Evolutionary conservation across 768 basidiomycete species (phyloP), one percentile per base, ranked within the genome.

Genomic region (Leccinum fibrillosum): DNA sequence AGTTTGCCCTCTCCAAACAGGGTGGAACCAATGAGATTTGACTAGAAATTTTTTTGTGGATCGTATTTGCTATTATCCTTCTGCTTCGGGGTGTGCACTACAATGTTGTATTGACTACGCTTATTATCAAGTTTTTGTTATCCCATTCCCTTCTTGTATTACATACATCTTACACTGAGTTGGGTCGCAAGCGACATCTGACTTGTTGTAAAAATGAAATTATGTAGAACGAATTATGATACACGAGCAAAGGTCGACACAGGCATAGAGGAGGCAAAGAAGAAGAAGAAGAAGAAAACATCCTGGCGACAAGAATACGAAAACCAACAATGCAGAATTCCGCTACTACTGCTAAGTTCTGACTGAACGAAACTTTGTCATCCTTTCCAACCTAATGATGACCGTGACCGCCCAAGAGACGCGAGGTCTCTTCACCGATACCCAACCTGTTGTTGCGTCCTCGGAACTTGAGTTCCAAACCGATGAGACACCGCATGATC

Each of bases 401-500:
- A 15, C 30, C 25, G 4, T 52, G 50, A 32, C 71, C 72, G 2
- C 73, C 72, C 54, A 73, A 49, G 58, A 73, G 68, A 49, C 73
- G 71, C 3, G 72, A 67, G 5, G 71, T 72, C 60, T 73, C 72
- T 54, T 64, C 62, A 2, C 71, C 68, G 28, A 72, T 68, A 12
- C 71, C 72, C 53, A 72, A 45, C 60, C 71, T 72, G 42, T 69
- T 70, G 62, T 64, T 52, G 15, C 72, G 70, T 45, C 68, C 72
- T 54, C 73, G 64, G 62, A 72, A 75, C 62, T 71, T 73, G 5
- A 73, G 26, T 44, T 73, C 72, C 39, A 75, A 62, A 19, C 78
- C 77, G 42, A 78, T 76, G 30, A 79, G 69, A 47, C 82, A 79
- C 69, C 86, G 84, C 70, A 83, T 70, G 65, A 89, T 80, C 71